phyloP scores from a whole-genome alignment of 768 basidiomycete genomes.

The Mycena belliarum region DNA sequence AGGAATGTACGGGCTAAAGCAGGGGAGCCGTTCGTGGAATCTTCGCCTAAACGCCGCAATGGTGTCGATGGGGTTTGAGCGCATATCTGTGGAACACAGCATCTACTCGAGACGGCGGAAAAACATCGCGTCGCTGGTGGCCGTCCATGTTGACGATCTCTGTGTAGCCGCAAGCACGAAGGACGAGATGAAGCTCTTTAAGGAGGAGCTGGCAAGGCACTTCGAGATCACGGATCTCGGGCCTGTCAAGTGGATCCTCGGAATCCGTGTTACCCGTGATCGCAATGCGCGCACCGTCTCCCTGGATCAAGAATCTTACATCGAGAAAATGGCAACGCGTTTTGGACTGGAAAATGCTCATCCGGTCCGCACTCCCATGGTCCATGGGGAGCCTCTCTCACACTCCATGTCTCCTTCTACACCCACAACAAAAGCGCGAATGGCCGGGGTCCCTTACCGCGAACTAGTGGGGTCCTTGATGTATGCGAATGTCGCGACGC shows the following conservation, averaged over 20 bases:
- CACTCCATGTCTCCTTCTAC: not conserved
- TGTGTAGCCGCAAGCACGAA: conserved; percentile 12
- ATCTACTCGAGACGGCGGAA: conserved; percentile 13
- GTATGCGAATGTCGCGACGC: conserved; percentile 11
- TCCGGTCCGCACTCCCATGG: not conserved
- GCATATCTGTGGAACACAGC: conserved; percentile 21
- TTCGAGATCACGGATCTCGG: conserved; percentile 28
- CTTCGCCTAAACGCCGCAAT: not conserved
- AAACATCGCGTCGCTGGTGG: not conserved
- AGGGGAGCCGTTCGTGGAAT: conserved; percentile 23
- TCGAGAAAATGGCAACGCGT: not conserved
- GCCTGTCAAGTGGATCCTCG: conserved; percentile 24
- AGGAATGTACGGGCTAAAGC: conserved; percentile 5
- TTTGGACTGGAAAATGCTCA: conserved; percentile 3
- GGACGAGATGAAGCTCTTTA: conserved; percentile 3
- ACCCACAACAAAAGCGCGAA: not conserved
- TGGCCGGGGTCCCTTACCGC: not conserved
- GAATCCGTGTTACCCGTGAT: conserved; percentile 25
- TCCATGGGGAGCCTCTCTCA: not conserved
- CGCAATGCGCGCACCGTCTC: not conserved
- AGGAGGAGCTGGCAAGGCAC: not conserved
- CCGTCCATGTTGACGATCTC: conserved; percentile 31
- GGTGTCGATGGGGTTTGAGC: conserved; percentile 16
- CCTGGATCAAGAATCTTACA: not conserved
- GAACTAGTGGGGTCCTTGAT: not conserved